These are phyloP conservation scores for Cladobotryum protrusum DNA, from an alignment of 2,329 filamentous ascomycete species.

Conservation along the genomic window DNA sequence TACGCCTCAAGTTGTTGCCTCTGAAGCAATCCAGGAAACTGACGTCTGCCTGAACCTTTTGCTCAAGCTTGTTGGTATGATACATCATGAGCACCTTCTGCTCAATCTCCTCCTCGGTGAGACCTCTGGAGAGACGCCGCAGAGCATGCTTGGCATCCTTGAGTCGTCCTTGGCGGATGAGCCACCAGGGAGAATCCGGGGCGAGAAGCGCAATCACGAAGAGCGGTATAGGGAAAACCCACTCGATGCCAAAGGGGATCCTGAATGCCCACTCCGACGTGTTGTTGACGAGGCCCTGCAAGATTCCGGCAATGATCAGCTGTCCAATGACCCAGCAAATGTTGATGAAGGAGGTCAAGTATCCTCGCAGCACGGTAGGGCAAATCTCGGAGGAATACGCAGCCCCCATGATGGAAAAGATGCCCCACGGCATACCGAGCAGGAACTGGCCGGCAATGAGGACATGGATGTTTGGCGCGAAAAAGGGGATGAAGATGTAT, in stretches of 20 bases:
- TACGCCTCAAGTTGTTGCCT: slow-evolving; percentile 29
- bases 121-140: slow-evolving; percentile 6
- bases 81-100: slow-evolving; percentile 8
- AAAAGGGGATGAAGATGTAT: slow-evolving; percentile 18
- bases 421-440: slow-evolving; percentile 33
- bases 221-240: slow-evolving; percentile 18
- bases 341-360: slow-evolving; percentile 30
- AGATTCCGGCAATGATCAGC: slow-evolving; percentile 9
- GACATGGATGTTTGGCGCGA: slow-evolving; percentile 27
- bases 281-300: slow-evolving; percentile 13
- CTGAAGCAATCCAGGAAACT: slow-evolving; percentile 34
- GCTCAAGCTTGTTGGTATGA: slow-evolving; percentile 14
- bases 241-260: slow-evolving; percentile 22
- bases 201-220: slow-evolving; percentile 8
- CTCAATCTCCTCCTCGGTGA: slow-evolving; percentile 7
- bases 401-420: slow-evolving; percentile 33
- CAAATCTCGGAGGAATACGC: slow-evolving; percentile 37
- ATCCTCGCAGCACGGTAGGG: slow-evolving; percentile 27
- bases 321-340: slow-evolving; percentile 13
- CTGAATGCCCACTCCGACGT: slow-evolving; percentile 17
- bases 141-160: slow-evolving; percentile 21
- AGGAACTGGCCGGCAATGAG: slow-evolving; percentile 39
- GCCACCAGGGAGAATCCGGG: slow-evolving; percentile 37
- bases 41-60: slow-evolving; percentile 14
- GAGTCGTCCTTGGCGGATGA: slow-evolving; percentile 28